These are phyloP conservation scores for Globisporangium lucens DNA, from an alignment of 352 stramenopile species.

Conservation along the genomic window DNA sequence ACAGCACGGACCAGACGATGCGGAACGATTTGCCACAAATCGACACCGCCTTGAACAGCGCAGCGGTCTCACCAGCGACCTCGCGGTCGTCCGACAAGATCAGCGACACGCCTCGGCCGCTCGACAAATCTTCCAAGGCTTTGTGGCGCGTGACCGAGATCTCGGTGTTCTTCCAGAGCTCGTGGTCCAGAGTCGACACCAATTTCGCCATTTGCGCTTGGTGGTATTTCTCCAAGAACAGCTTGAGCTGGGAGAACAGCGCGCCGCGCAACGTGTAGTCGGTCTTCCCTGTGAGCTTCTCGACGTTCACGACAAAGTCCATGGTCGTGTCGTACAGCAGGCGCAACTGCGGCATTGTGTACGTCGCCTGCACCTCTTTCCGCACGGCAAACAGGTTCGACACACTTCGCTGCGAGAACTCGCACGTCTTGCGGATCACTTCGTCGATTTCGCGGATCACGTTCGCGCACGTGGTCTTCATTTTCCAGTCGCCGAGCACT, in stretches of 20 bases:
- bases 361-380: slow-evolving; percentile 84
- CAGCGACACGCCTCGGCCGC: slow-evolving; percentile 82
- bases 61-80: slow-evolving; percentile 54
- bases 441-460: slow-evolving; percentile 86
- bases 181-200: slow-evolving; percentile 93
- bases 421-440: slow-evolving; percentile 80
- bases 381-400: slow-evolving; percentile 85
- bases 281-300: slow-evolving; percentile 89
- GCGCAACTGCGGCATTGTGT: slow-evolving; percentile 92
- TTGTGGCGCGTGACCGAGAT: slow-evolving; percentile 90
- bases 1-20: slow-evolving; percentile 94
- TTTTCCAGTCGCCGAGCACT: slow-evolving; percentile 69
- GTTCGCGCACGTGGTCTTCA: slow-evolving; percentile 61
- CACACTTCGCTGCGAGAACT: slow-evolving; percentile 85
- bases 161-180: slow-evolving; percentile 94
- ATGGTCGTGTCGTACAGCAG: slow-evolving; percentile 94
- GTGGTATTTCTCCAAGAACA: slow-evolving; percentile 95
- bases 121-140: slow-evolving; percentile 89
- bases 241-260: slow-evolving; percentile 93
- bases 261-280: slow-evolving; percentile 91
- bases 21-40: slow-evolving; percentile 93
- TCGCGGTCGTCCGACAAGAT: slow-evolving; percentile 67
- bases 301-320: slow-evolving; percentile 90
- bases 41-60: slow-evolving; percentile 77
- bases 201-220: slow-evolving; percentile 90